These are phyloP conservation scores for Keithomyces neogunnii DNA, from an alignment of 2,329 filamentous ascomycete species.

Conservation along the genomic window DNA sequence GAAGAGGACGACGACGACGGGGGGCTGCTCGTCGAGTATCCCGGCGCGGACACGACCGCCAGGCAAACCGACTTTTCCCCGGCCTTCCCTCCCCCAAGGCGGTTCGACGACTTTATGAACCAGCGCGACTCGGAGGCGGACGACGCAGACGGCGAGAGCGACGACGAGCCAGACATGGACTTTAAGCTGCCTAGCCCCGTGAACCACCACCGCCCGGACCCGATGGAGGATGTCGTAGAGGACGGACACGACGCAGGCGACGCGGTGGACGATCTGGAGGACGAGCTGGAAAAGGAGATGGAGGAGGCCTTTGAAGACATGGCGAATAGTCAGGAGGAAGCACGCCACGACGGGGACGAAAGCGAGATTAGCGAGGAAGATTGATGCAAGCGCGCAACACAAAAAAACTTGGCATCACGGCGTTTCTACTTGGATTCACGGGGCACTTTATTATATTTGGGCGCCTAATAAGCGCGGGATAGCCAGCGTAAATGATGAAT, in stretches of 20 bases:
- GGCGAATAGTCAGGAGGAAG: conserved; percentile 43
- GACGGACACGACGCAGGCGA: conserved; percentile 19
- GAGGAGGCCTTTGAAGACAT: conserved; percentile 44
- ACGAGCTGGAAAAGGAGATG: conserved; percentile 41
- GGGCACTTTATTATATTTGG: too few relatives aligned
- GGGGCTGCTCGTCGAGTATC: conserved; percentile 51
- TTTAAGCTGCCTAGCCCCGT: conserved; percentile 48
- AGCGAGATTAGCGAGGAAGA: conserved; percentile 62
- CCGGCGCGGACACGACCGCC: conserved; percentile 34
- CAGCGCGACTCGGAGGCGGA: conserved; percentile 34
- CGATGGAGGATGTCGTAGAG: conserved; percentile 18
- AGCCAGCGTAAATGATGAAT: not conserved
- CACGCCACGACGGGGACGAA: conserved; percentile 36
- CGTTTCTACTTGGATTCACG: too few relatives aligned
- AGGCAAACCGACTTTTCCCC: conserved; percentile 38
- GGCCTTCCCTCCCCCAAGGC: conserved; percentile 36
- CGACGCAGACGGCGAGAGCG: conserved; percentile 38
- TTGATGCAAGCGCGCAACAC: conserved; percentile 19
- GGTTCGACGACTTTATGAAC: conserved; percentile 46
- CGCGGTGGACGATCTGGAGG: conserved; percentile 21
- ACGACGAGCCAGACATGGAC: conserved; percentile 38
- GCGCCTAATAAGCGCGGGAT: not conserved
- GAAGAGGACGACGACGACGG: conserved; percentile 49
- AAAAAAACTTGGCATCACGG: not conserved
- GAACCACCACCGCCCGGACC: conserved; percentile 25